A percentile compares a stretch with the other conserved stretches of the same genome.
Evolutionary conservation across 164 flowering plant species (phyloP).

Genomic region (Kalanchoe fedtschenkoi): DNA sequence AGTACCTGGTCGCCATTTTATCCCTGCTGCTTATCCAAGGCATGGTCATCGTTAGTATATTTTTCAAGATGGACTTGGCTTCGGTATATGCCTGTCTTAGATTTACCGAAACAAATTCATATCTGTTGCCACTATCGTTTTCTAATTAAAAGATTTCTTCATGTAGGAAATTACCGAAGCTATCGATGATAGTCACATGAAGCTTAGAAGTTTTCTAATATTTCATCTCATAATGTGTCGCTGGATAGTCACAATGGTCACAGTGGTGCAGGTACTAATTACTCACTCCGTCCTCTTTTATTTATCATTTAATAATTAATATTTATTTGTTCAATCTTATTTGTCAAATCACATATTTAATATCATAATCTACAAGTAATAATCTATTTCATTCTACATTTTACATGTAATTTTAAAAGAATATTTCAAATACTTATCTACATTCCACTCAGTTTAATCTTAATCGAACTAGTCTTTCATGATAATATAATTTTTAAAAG

Average conservation of each 20-base stretch:
- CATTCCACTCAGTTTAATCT: no score
- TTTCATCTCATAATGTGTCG: conserved; percentile 30
- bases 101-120: background rate
- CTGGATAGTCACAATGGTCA: conserved; percentile 13
- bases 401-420: no score
- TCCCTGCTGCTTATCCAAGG: conserved; percentile 25
- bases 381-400: no score
- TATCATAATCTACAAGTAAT: no score
- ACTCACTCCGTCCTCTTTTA: background rate
- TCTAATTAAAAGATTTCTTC: background rate
- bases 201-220: conserved; percentile 17
- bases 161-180: conserved; percentile 18
- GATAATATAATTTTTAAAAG: no score
- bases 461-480: no score
- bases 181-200: conserved; percentile 14
- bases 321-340: background rate
- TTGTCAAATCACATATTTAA: background rate
- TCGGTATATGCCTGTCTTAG: conserved; percentile 19
- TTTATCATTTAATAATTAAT: background rate
- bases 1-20: conserved; percentile 25
- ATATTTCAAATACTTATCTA: no score
- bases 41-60: conserved; percentile 20
- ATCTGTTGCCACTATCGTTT: no score
- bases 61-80: conserved; percentile 32
- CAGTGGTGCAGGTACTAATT: conserved; percentile 32